Conservation (phyloP, 257 asterid genomes). For the Gentiana macrophylla region DNA sequence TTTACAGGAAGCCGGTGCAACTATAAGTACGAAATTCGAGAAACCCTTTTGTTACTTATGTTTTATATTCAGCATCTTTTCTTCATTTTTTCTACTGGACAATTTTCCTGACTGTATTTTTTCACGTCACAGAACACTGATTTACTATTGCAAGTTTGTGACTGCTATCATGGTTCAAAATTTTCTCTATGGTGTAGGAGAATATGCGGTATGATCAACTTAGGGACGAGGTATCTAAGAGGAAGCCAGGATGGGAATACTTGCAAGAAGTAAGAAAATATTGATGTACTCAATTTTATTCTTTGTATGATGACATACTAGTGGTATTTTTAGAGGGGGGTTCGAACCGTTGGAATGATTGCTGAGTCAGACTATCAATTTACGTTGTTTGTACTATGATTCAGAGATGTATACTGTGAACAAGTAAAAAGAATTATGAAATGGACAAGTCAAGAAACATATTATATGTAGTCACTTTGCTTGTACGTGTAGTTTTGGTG, state of each 20-base stretch:
- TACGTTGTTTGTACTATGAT: too few relatives aligned
- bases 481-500: too few relatives aligned
- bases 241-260: constrained; percentile 95
- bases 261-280: constrained; percentile 67
- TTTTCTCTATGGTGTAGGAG: constrained; percentile 40
- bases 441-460: too few relatives aligned
- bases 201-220: constrained; percentile 83
- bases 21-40: not conserved
- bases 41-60: not conserved
- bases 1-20: not conserved
- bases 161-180: not conserved
- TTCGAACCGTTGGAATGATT: too few relatives aligned
- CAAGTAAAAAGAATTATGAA: too few relatives aligned
- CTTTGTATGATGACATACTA: not conserved
- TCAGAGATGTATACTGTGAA: too few relatives aligned
- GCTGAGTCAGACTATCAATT: too few relatives aligned
- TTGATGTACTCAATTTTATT: constrained; percentile 6
- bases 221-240: constrained; percentile 73
- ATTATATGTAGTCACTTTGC: too few relatives aligned
- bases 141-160: not conserved
- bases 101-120: not conserved
- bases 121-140: not conserved
- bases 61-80: not conserved
- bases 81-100: not conserved
- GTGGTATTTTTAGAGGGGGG: not conserved